Base-by-base conservation (phyloP, 2,329 filamentous ascomycete genomes). In the Colletotrichum limetticola region DNA sequence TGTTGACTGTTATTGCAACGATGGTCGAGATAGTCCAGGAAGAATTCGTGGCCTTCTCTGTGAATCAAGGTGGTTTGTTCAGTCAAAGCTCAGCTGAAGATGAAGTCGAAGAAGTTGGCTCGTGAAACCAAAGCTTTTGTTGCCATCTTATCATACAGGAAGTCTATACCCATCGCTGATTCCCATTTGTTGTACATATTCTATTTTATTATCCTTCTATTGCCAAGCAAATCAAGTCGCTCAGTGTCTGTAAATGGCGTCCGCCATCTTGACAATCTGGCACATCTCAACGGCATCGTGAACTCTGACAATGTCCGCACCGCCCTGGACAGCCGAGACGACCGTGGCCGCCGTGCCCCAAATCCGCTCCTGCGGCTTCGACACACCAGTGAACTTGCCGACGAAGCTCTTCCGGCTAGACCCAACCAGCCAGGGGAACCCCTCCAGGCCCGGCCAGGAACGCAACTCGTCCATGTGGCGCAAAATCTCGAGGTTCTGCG, bases 311-410 rank as follows among this genome's bases (percentile, higher is more conserved):
- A 99, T 91, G 85, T 98, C 95, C 28, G 95, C 95, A 3, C 97
- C 97, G 7, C 94, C 94, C 74, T 93, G 91, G 35, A 99, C 89
- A 58, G 95, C 94, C 7, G 95, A 95, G 3, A 94, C 92, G 9
- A 98, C 93, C 0, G 95, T 94, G 12, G 94, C 95, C 12, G 95
- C 95, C 3, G 97, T 98, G 12, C 97, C 97, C 91, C 92, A 97
- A 9, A 89, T 87, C 74, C 96, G 89, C 77, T 95, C 90, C 74
- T 86, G 88, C 0, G 95, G 90, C 76, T 91, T 89, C 73, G 89
- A 82, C 1, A 95, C 93, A 0, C 93, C 94, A 0, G 95, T 98
- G 37, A 97, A 88, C 76, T 88, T 88, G 1, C 96, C 96, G 68
- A 99, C 91, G 79, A 99, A 99, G 26, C 90, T 88, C 85, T 99